Evolutionary conservation across 139 green algal species (phyloP).

Genomic region (Asterochloris erici): DNA sequence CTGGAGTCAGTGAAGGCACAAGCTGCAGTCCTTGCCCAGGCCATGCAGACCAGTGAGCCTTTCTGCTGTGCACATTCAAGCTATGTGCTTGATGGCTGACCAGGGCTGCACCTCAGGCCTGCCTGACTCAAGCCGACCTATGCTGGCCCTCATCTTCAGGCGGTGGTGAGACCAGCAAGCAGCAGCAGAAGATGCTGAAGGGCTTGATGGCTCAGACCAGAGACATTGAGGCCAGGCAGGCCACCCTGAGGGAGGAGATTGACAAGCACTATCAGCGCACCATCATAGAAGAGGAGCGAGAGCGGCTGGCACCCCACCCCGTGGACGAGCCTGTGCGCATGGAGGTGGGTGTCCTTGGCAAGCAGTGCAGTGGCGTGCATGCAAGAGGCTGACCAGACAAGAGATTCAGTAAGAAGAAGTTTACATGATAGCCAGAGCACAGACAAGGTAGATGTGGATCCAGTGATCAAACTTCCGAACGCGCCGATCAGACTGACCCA

Average conservation of each 20-base stretch:
- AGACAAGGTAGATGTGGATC: too few relatives aligned
- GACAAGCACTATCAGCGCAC: not conserved
- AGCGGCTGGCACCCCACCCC: too few relatives aligned
- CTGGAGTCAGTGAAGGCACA: conserved; percentile 3
- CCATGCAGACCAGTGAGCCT: not conserved
- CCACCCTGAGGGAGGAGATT: not conserved
- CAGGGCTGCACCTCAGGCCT: not conserved
- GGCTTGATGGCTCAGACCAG: not conserved
- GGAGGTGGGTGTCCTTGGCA: not conserved
- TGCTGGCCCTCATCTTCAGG: not conserved
- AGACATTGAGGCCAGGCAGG: not conserved
- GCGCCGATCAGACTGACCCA: too few relatives aligned
- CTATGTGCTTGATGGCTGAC: not conserved
- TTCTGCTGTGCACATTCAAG: not conserved
- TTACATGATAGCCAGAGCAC: too few relatives aligned
- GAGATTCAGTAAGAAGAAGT: too few relatives aligned
- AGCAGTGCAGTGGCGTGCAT: too few relatives aligned
- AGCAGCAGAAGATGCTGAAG: not conserved
- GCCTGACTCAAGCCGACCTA: not conserved
- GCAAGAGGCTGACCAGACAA: not conserved
- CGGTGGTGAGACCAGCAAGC: not conserved
- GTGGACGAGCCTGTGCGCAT: not conserved
- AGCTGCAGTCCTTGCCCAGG: conserved; percentile 1
- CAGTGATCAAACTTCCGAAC: too few relatives aligned
- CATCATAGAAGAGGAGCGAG: not conserved